Evolutionary conservation across 495 filamentous ascomycete species (phyloP).

Genomic region (Aspergillus biplanus): DNA sequence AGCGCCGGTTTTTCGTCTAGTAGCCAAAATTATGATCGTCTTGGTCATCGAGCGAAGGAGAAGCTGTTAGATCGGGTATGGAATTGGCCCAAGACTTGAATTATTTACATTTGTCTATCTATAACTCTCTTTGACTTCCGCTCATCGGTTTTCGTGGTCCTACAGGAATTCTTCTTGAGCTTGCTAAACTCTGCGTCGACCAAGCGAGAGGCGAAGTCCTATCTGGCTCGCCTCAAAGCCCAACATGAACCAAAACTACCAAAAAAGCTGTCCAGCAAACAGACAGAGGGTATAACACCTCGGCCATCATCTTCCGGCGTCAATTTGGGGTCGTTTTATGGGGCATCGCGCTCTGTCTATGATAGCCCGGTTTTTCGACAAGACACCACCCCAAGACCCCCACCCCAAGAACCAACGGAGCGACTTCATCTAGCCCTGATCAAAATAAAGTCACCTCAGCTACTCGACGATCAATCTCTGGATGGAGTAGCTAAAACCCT

Average conservation of each 20-base stretch:
- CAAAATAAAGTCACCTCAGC: constrained; percentile 75
- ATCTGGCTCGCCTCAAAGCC: constrained; percentile 76
- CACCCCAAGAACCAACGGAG: constrained; percentile 32
- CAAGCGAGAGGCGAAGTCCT: constrained; percentile 86
- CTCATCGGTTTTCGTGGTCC: not conserved
- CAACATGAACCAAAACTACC: constrained; percentile 31
- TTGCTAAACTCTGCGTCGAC: constrained; percentile 83
- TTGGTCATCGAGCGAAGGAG: constrained; percentile 53
- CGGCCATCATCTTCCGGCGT: constrained; percentile 47
- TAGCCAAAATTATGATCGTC: constrained; percentile 36
- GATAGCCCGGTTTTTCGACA: constrained; percentile 66
- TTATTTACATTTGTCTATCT: not conserved
- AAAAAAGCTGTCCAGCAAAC: constrained; percentile 24
- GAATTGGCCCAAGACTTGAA: not conserved
- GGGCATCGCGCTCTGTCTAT: constrained; percentile 60
- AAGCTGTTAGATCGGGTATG: constrained; percentile 50
- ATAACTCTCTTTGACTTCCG: not conserved
- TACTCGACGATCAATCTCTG: constrained; percentile 66
- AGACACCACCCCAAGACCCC: constrained; percentile 41
- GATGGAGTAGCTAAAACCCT: constrained; percentile 81
- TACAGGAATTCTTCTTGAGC: constrained; percentile 79
- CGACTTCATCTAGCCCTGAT: constrained; percentile 82
- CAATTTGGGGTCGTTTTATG: constrained; percentile 66
- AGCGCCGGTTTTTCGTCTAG: constrained; percentile 43
- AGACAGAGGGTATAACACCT: constrained; percentile 24